Base-by-base conservation (phyloP, 106 monocot genomes). In the Triglochin maritima region DNA sequence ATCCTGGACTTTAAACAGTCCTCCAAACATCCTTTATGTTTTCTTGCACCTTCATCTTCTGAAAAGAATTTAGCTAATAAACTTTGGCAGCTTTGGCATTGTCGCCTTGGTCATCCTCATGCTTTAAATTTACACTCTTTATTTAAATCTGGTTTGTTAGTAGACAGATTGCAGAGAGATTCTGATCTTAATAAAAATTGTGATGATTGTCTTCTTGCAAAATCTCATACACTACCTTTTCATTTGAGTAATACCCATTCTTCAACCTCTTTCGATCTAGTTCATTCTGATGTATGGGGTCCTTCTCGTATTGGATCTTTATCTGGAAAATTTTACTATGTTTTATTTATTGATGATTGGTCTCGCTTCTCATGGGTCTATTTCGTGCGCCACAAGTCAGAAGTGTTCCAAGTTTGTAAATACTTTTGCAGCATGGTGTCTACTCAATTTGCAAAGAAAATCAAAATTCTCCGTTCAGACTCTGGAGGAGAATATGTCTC, bases 121-220 rank as follows among this genome's bases (percentile, higher is more conserved):
- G 15, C 17, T 50, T 66, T 11, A 3, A 73, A 53, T 65, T 59
- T 73, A 29, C 56, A 73, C 48, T 48, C 41, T 44, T 56, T 73
- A 41, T 73, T 65, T 57, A 17, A 10, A 13, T 65, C 56, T 66
- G 49, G 59, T 17, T 3, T 60, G 15, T 17, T 13, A n/a, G 17
- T 47, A 47, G 17, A 66, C 9, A 66, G 52, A 41, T 12, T 58
- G 47, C 46, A 57, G 42, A 7, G 43, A 9, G 51, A 61, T 4
- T 61, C 49, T 50, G 50, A 60, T 42, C 60, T 62, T 16, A 60
- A 17, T 60, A 60, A 14, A 61, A 17, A 8, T 50, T 66, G 50
- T 66, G 66, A 66, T 16, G 16, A 50, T 3, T 66, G 66, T 52
- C 17, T 9, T 44, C 57, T 59, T 65, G 44, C 73, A 4, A 73